Conservation (phyloP, 2,329 filamentous ascomycete species). For the Lachnellula occidentalis region DNA sequence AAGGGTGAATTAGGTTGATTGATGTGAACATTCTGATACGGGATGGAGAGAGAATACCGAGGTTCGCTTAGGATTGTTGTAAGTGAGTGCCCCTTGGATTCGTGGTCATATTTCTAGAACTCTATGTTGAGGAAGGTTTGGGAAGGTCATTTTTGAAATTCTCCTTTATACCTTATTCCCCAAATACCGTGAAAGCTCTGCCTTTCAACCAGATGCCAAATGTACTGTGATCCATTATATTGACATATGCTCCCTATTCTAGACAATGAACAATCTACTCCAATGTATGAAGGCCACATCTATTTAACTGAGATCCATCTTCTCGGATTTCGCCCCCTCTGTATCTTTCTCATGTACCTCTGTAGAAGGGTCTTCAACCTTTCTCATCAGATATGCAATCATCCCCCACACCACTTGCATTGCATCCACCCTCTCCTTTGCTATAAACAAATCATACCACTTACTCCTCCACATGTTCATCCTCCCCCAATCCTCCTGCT, state of each 20-base stretch:
- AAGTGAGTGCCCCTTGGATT: no score
- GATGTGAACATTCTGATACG: no score
- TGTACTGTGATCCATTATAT: neutral
- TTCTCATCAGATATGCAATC: slow-evolving; percentile 55
- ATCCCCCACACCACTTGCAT: slow-evolving; percentile 54
- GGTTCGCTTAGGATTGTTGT: no score
- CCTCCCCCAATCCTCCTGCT: slow-evolving; percentile 29
- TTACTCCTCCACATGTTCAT: slow-evolving; percentile 51
- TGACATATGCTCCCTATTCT: neutral
- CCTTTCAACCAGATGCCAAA: neutral
- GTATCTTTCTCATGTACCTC: neutral
- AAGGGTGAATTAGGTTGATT: no score
- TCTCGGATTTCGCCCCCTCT: slow-evolving; percentile 2
- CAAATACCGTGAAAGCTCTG: no score
- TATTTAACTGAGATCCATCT: slow-evolving; percentile 18
- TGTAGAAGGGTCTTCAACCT: slow-evolving; percentile 5
- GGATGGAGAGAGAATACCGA: no score
- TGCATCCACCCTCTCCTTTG: slow-evolving; percentile 49
- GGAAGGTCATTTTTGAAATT: no score
- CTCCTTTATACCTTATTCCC: no score
- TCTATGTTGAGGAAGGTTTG: no score
- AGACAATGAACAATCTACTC: neutral
- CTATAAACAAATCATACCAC: slow-evolving; percentile 57
- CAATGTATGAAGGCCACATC: neutral
- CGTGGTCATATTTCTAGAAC: no score